phyloP scores from a whole-genome alignment of 2,329 filamentous ascomycete genomes.

The Epichloe festucae region DNA sequence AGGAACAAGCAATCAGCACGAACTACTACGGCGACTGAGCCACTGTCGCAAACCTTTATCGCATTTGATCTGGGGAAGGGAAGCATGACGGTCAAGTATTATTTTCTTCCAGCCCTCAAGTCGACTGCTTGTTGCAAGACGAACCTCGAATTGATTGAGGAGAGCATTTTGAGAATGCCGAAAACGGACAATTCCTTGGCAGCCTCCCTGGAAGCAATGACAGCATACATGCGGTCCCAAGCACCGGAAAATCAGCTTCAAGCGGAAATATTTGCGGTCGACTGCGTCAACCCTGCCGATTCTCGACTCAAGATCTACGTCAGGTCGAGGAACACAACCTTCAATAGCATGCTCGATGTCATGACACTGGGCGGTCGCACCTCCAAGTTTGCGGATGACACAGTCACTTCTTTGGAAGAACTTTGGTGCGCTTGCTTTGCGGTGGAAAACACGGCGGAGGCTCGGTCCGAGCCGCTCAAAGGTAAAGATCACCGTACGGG shows the following conservation, averaged over 20 bases:
- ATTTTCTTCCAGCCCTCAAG: not conserved
- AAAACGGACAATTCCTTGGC: not conserved
- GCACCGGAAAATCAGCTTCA: not conserved
- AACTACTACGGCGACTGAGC: not conserved
- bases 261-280: conserved; percentile 20
- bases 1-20: not conserved
- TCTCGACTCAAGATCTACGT: conserved; percentile 26
- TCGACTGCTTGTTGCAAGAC: not conserved
- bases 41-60: not conserved
- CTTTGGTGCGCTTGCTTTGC: not conserved
- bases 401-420: not conserved
- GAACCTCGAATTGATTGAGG: not conserved
- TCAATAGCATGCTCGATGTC: conserved; percentile 14
- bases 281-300: conserved; percentile 13
- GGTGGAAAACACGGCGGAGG: not conserved
- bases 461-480: not conserved
- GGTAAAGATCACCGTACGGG: conserved; percentile 18
- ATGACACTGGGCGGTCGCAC: conserved; percentile 14
- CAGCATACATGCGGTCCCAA: not conserved
- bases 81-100: not conserved
- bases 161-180: not conserved
- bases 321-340: conserved; percentile 16
- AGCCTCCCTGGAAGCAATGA: conserved; percentile 1
- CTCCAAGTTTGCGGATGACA: not conserved
- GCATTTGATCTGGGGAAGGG: not conserved